Evolutionary conservation across 2,329 filamentous ascomycete genomes (phyloP).

Genomic region (Rhexocercosporidium sp.): DNA sequence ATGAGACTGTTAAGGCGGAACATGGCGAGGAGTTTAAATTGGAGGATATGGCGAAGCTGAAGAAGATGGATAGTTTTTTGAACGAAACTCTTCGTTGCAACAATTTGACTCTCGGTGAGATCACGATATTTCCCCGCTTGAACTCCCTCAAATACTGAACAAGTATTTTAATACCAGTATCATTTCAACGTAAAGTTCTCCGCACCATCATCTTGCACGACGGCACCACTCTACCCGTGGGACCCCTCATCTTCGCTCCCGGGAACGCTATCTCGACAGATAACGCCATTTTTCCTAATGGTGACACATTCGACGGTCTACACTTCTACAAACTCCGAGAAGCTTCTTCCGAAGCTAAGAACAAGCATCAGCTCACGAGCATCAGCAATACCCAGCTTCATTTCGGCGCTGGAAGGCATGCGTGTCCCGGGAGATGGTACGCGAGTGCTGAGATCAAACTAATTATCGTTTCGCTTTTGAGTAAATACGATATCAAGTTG

Average conservation of each 20-base stretch:
- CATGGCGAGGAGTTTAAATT: too few species aligned
- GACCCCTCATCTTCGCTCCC: neutral
- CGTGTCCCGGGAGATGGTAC: constrained; percentile 27
- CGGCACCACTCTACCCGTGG: too few species aligned
- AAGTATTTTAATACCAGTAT: too few species aligned
- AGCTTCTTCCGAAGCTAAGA: neutral
- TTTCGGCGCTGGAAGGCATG: constrained; percentile 19
- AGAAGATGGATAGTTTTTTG: too few species aligned
- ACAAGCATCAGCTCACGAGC: constrained; percentile 11
- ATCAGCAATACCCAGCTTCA: constrained; percentile 11
- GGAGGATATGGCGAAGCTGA: too few species aligned
- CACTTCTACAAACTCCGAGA: constrained; percentile 22
- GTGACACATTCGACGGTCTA: constrained; percentile 19
- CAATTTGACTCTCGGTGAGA: too few species aligned
- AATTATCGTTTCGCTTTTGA: constrained; percentile 13
- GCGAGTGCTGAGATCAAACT: constrained; percentile 24
- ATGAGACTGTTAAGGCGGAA: too few species aligned
- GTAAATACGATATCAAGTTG: constrained; percentile 22
- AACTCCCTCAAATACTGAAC: too few species aligned
- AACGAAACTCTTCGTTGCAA: too few species aligned
- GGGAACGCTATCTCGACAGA: constrained; percentile 5
- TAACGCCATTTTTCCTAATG: neutral
- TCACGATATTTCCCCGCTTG: too few species aligned
- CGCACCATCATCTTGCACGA: too few species aligned
- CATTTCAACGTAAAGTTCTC: too few species aligned